A percentile compares a stretch with the other conserved stretches of the same genome.
phyloP scores from a whole-genome alignment of 2,329 filamentous ascomycete species.

The Ophiobolus disseminans region DNA sequence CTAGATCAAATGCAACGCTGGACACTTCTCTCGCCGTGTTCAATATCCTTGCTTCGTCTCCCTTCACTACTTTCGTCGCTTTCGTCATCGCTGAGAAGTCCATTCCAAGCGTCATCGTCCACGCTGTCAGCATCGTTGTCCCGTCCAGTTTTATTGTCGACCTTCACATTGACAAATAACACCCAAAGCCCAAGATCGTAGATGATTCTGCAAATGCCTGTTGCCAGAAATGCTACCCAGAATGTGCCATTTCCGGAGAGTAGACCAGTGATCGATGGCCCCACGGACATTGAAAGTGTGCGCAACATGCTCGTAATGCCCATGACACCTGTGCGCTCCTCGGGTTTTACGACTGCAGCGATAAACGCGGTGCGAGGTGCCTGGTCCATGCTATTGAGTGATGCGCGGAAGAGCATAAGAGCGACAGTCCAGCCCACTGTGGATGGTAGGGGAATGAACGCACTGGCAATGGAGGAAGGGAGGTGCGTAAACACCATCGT shows the following conservation, averaged over 20 bases:
- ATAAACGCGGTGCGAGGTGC: constrained; percentile 71
- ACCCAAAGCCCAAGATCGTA: constrained; percentile 50
- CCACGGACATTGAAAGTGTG: constrained; percentile 63
- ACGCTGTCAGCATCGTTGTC: constrained; percentile 30
- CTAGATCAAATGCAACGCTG: too few species aligned
- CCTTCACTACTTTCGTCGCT: constrained; percentile 29
- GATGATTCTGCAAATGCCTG: constrained; percentile 42
- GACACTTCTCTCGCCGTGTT: constrained; percentile 12
- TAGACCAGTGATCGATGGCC: constrained; percentile 49
- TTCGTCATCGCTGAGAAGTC: constrained; percentile 39
- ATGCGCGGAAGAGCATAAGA: constrained; percentile 65
- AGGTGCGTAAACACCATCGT: constrained; percentile 60
- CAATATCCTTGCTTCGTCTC: constrained; percentile 34
- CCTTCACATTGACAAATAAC: constrained; percentile 47
- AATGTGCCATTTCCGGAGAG: constrained; percentile 44
- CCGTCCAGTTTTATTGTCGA: constrained; percentile 25
- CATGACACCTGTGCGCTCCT: constrained; percentile 74
- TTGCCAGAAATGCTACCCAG: constrained; percentile 49
- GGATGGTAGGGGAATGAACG: constrained; percentile 62
- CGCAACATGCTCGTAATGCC: constrained; percentile 69
- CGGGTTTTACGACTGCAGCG: constrained; percentile 68
- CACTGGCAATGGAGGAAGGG: constrained; percentile 66
- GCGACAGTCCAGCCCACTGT: constrained; percentile 60
- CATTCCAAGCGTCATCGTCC: constrained; percentile 38
- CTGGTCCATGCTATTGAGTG: constrained; percentile 74